Percentiles rank a stretch among this genome's conserved stretches.
These are phyloP conservation scores for Exidia glandulosa DNA, from an alignment of 768 basidiomycete genomes.

Conservation along the genomic window DNA sequence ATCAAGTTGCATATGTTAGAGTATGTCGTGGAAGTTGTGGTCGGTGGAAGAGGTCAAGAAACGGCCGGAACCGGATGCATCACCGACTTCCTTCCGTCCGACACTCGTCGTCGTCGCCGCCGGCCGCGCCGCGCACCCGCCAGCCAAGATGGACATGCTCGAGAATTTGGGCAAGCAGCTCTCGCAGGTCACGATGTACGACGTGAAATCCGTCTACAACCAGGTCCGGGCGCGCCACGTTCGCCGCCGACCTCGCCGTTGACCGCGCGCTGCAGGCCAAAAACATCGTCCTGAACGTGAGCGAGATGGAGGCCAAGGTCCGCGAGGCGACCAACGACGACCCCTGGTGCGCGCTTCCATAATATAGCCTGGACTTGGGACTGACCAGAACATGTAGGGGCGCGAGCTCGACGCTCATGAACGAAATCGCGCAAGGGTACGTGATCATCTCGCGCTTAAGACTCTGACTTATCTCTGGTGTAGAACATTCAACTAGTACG, in stretches of 20 bases:
- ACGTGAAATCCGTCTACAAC: constrained; percentile 89
- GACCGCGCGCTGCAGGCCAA: constrained; percentile 54
- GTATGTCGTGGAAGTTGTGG: too few relatives aligned
- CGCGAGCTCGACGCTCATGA: constrained; percentile 95
- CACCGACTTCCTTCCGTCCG: background rate
- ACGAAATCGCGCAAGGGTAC: constrained; percentile 94
- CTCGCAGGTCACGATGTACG: constrained; percentile 81
- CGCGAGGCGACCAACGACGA: constrained; percentile 96
- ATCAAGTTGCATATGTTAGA: too few relatives aligned
- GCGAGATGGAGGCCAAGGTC: constrained; percentile 96
- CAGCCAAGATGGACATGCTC: constrained; percentile 56
- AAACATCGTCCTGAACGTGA: constrained; percentile 91
- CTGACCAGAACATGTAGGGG: constrained; percentile 47
- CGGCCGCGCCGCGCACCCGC: background rate
- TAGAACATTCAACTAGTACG: constrained; percentile 97
- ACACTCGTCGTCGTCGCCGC: background rate
- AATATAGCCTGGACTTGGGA: background rate
- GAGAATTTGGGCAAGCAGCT: constrained; percentile 65
- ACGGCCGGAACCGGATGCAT: background rate
- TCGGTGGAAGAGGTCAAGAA: too few relatives aligned
- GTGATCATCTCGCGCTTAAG: constrained; percentile 19
- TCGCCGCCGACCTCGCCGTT: background rate
- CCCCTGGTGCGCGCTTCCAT: constrained; percentile 62
- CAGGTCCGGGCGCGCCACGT: constrained; percentile 41
- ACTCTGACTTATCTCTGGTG: background rate